Conservation (phyloP, 176 grass and related monocot genomes). For the Coix lacrymajobi region DNA sequence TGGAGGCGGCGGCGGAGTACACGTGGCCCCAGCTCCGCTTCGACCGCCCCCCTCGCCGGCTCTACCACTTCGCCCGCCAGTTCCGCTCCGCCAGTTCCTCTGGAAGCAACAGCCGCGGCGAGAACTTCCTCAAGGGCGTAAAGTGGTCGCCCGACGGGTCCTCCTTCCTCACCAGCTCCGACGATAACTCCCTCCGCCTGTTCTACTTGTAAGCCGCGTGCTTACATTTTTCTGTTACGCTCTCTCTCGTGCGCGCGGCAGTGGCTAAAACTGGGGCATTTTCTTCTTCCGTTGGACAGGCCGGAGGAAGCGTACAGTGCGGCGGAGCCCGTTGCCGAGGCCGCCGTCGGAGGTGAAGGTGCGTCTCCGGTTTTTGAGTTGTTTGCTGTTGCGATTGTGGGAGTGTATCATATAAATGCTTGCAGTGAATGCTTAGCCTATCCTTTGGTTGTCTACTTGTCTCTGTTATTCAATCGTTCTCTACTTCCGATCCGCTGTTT, state of each 20-base stretch:
- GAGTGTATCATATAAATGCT: neutral
- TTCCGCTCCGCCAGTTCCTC: constrained; percentile 11
- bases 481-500: neutral
- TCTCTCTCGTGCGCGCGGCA: neutral
- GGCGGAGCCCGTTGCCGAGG: constrained; percentile 22
- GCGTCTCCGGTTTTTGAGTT: neutral
- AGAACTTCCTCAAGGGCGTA: constrained; percentile 87
- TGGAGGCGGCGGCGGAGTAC: neutral
- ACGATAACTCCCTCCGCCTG: constrained; percentile 88
- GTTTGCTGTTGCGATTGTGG: neutral
- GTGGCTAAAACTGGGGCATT: neutral
- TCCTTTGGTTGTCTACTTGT: neutral
- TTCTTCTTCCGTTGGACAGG: constrained; percentile 21
- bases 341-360: constrained; percentile 41
- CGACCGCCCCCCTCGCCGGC: constrained; percentile 51
- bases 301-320: constrained; percentile 50
- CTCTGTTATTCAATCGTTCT: neutral
- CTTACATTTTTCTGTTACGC: neutral
- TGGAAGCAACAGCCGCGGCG: neutral
- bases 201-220: constrained; percentile 64
- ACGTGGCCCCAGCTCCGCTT: constrained; percentile 62
- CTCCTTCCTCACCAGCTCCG: constrained; percentile 85
- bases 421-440: neutral
- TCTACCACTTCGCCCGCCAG: constrained; percentile 48
- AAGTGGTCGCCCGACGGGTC: constrained; percentile 96